Conservation (phyloP, 371 early-diverging fungal species). For the Dinochytrium kinnereticum region DNA sequence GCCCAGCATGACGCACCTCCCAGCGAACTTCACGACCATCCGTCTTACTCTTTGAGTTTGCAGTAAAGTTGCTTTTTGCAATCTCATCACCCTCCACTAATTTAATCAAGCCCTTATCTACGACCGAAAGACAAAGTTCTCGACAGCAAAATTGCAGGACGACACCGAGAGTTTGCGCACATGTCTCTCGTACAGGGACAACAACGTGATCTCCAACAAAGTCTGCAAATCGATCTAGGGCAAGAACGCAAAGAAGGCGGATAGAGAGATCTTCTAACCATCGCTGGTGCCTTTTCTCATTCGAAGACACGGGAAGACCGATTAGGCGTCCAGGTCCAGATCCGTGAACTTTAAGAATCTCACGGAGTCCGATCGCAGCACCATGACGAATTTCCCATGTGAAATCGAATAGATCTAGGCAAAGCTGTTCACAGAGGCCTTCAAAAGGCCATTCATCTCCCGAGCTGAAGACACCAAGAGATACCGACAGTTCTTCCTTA, state of each 20-base stretch:
- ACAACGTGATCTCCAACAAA: conserved; percentile 95
- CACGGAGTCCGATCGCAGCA: conserved; percentile 92
- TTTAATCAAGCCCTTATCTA: conserved; percentile 50
- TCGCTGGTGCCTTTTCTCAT: conserved; percentile 70
- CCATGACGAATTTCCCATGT: conserved; percentile 97
- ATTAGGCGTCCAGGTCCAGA: conserved; percentile 76
- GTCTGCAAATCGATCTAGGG: conserved; percentile 95
- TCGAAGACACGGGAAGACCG: conserved; percentile 60
- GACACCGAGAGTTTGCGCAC: conserved; percentile 91
- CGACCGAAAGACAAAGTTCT: conserved; percentile 37
- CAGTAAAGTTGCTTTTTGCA: background rate
- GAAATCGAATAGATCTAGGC: conserved; percentile 84
- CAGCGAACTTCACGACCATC: conserved; percentile 51
- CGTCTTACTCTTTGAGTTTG: background rate
- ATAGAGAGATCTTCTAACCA: conserved; percentile 89
- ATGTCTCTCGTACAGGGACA: conserved; percentile 95
- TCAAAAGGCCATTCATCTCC: conserved; percentile 90
- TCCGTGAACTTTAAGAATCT: conserved; percentile 86
- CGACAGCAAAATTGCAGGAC: conserved; percentile 65
- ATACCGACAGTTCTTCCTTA: conserved; percentile 28
- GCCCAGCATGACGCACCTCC: conserved; percentile 94
- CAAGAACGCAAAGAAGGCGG: conserved; percentile 89
- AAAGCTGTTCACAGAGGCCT: conserved; percentile 85
- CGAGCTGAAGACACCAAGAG: conserved; percentile 36
- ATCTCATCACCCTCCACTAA: conserved; percentile 37